Percentiles rank a stretch among this genome's conserved stretches.
Evolutionary conservation across 2,329 filamentous ascomycete genomes (phyloP).

Genomic region (Pseudophaeomoniella oleicola): DNA sequence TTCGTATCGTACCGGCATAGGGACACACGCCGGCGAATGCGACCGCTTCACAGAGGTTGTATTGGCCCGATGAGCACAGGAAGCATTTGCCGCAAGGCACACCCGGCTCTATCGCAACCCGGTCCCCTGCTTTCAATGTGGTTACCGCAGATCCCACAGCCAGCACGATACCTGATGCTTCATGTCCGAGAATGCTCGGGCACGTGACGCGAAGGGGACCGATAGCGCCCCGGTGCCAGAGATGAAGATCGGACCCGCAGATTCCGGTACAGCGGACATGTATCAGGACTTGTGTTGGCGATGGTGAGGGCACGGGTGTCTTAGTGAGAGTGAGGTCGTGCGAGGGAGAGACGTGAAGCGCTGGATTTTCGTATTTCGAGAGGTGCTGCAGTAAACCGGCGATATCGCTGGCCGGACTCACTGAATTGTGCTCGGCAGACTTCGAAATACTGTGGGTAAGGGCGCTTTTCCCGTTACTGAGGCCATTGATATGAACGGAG

Average conservation of each 20-base stretch:
- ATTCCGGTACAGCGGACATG: conserved; percentile 36
- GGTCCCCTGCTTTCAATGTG: conserved; percentile 41
- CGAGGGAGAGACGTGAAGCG: too few relatives aligned
- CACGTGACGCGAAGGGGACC: conserved; percentile 47
- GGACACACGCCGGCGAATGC: conserved; percentile 48
- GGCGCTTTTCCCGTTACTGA: too few relatives aligned
- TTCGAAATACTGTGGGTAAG: too few relatives aligned
- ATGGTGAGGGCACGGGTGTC: conserved; percentile 41
- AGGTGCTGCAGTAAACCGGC: too few relatives aligned
- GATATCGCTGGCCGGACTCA: too few relatives aligned
- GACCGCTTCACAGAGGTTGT: conserved; percentile 50
- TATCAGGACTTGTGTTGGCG: conserved; percentile 40
- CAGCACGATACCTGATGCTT: conserved; percentile 47
- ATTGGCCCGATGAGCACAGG: conserved; percentile 45
- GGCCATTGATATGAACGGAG: too few relatives aligned
- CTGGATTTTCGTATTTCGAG: too few relatives aligned
- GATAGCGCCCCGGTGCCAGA: conserved; percentile 52
- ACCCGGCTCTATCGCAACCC: conserved; percentile 53
- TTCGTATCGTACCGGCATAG: conserved; percentile 44
- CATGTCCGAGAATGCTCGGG: conserved; percentile 52
- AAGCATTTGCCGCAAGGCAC: conserved; percentile 49
- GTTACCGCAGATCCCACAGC: conserved; percentile 41
- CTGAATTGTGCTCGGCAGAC: too few relatives aligned
- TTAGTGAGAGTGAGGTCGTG: too few relatives aligned
- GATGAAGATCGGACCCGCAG: conserved; percentile 47